Conservation (phyloP, 768 basidiomycete genomes). For the Boletus rubroflammeus region DNA sequence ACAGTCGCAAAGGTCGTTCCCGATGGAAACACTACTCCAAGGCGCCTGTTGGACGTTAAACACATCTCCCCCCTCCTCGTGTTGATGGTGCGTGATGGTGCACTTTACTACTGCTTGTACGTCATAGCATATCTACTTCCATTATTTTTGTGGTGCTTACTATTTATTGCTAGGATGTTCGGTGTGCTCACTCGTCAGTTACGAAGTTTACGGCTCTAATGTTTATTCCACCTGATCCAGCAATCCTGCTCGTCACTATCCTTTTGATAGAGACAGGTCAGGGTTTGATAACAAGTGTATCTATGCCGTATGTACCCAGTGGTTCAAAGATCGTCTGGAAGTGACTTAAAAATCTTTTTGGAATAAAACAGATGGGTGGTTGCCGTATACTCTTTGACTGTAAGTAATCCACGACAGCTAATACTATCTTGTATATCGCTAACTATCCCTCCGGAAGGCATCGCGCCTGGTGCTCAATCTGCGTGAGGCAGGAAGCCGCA, state of each 20-base stretch:
- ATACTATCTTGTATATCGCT: background rate
- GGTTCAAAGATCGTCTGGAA: background rate
- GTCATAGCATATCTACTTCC: background rate
- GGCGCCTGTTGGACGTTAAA: background rate
- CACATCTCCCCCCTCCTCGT: background rate
- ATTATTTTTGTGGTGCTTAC: background rate
- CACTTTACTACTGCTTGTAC: constrained; percentile 1
- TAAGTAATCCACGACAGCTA: background rate
- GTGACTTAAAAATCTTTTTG: background rate
- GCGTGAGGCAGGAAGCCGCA: background rate
- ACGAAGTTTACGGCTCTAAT: no score
- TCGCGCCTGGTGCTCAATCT: background rate
- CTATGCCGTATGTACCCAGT: background rate
- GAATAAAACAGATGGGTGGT: background rate
- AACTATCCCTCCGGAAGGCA: background rate
- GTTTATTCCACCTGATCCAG: background rate
- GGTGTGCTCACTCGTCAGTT: background rate
- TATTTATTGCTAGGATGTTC: background rate
- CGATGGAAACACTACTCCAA: background rate
- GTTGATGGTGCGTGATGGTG: constrained; percentile 5
- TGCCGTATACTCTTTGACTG: background rate
- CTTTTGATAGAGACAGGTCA: background rate
- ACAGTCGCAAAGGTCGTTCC: background rate
- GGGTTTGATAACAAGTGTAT: background rate
- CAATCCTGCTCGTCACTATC: background rate